Conservation (phyloP, 78 protist species). For the Dictyostelium capitatum region DNA sequence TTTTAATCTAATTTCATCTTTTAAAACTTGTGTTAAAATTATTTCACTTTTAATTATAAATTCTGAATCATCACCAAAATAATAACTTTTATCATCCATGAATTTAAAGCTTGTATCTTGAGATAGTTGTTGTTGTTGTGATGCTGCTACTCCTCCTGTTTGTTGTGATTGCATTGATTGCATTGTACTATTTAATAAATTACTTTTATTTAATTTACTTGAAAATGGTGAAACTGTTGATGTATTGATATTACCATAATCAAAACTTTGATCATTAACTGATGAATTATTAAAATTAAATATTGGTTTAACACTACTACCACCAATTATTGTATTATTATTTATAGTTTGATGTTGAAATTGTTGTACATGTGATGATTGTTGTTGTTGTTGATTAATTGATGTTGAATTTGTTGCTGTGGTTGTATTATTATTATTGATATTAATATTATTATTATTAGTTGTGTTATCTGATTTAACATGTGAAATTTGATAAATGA, state of each 20-base stretch:
- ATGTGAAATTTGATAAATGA: slow-evolving; percentile 21
- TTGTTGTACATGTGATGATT: neutral
- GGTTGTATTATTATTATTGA: neutral
- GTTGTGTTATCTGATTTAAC: neutral
- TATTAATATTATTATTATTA: neutral
- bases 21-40: neutral
- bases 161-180: neutral
- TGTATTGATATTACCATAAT: slow-evolving; percentile 4
- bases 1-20: neutral
- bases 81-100: slow-evolving; percentile 37
- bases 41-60: slow-evolving; percentile 37
- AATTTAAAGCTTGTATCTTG: slow-evolving; percentile 4
- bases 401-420: neutral
- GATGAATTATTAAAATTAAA: slow-evolving; percentile 1
- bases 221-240: neutral
- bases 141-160: neutral
- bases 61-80: slow-evolving; percentile 7
- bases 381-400: neutral
- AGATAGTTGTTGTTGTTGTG: neutral
- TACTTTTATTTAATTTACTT: too few species aligned
- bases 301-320: neutral
- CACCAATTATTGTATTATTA: neutral
- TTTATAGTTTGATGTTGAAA: neutral
- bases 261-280: slow-evolving; percentile 31
- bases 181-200: too few species aligned